Base-by-base conservation (phyloP, 192 early-diverging fungal species). In the Podila epicladia region DNA sequence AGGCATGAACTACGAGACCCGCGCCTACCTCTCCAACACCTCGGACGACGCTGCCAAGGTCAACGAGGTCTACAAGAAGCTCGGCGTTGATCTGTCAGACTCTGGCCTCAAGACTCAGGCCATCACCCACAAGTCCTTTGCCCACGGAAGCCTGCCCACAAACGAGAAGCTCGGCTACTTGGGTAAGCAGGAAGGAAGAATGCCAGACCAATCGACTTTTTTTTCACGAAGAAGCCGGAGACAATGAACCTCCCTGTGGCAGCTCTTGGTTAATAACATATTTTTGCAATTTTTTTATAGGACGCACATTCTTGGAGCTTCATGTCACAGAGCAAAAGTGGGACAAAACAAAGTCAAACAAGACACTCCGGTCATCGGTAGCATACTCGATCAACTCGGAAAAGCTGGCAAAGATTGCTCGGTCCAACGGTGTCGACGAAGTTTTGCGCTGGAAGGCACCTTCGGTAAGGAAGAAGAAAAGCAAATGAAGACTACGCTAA, bases 81-180 rank as follows among this genome's bases (percentile, higher is more conserved):
- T 80, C 41, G 77, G 77, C 3, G 55, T 80, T 29, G 71, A 73
- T 45, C 57, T 83, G 5, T 83, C 84, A 48, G 82, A 84, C 58
- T 62, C 85, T 11, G 61, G 62, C 15, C 73, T 89, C n/a, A 73
- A 86, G 61, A 62, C 65, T 20, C 87, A 86, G 50, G 73, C 85
- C 31, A 33, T 89, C 26, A 89, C 85, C 11, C 87, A 89, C 59
- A 84, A 84, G 65, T 87, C 85, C 0, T 89, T 83, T 53, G 67
- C 68, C 48, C 84, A 89, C 50, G 87, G 82, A 66, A 75, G 35
- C 37, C 67, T 84, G 6, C 82, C 85, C 58, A 85, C 83, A 26
- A 89, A 89, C 57, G 87, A 89, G 51, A 76, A 62, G 32, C 67
- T 85, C 17, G 65, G 70, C 2, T 57, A 67, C 33, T 35, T 82